These are phyloP conservation scores for Halophytophthora polymorphica DNA, from an alignment of 352 stramenopile species.

Conservation along the genomic window DNA sequence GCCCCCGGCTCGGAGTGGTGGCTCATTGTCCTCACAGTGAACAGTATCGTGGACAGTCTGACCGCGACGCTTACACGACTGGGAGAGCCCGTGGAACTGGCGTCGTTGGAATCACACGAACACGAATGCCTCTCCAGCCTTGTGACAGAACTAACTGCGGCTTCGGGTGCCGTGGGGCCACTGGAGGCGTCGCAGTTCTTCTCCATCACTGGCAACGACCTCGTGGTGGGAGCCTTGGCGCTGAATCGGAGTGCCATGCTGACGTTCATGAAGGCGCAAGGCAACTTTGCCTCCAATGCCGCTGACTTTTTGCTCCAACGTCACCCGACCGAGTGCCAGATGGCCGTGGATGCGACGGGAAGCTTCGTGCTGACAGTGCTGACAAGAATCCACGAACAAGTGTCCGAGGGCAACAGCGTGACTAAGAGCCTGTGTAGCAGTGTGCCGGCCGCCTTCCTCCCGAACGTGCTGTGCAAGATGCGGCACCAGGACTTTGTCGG, in stretches of 20 bases:
- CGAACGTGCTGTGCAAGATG: constrained; percentile 16
- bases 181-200: constrained; percentile 18
- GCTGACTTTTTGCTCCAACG: constrained; percentile 9
- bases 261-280: constrained; percentile 22
- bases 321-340: constrained; percentile 3
- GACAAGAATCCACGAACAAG: constrained; percentile 14
- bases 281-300: constrained; percentile 7
- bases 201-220: constrained; percentile 21
- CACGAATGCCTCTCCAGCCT: constrained; percentile 16
- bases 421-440: too few species aligned
- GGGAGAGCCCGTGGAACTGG: constrained; percentile 4
- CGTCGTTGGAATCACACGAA: constrained; percentile 5
- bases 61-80: constrained; percentile 7
- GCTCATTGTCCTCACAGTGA: constrained; percentile 16
- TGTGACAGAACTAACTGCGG: constrained; percentile 17
- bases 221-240: constrained; percentile 21
- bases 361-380: constrained; percentile 23
- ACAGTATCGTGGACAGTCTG: constrained; percentile 10
- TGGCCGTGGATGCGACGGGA: constrained; percentile 13
- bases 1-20: constrained; percentile 17
- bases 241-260: constrained; percentile 10
- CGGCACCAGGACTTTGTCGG: constrained; percentile 25
- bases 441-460: constrained; percentile 5
- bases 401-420: constrained; percentile 7
- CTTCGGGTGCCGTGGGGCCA: constrained; percentile 18